phyloP scores from a whole-genome alignment of 2,329 filamentous ascomycete species.

The Trichoderma polysporum region DNA sequence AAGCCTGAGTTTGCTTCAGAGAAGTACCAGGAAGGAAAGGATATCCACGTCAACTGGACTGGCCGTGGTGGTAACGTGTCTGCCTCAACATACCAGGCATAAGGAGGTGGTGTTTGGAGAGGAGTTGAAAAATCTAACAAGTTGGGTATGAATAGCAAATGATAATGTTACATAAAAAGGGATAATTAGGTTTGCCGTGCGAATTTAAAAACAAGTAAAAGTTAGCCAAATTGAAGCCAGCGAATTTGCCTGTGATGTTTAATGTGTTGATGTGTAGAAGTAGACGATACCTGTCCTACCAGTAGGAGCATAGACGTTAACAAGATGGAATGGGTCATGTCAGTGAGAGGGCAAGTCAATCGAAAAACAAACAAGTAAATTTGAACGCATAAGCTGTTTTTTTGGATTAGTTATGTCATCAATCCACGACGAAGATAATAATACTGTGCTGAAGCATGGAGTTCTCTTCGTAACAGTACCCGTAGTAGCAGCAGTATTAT shows the following conservation, averaged over 20 bases:
- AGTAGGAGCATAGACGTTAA: no score
- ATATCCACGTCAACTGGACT: constrained; percentile 99
- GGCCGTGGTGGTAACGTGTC: constrained; percentile 96
- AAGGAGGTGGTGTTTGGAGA: constrained; percentile 39
- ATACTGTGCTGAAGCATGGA: background rate
- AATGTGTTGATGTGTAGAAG: background rate
- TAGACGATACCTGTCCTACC: no score
- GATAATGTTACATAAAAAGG: constrained; percentile 16
- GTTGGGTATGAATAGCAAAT: constrained; percentile 18
- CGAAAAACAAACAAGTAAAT: background rate
- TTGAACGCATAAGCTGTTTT: no score
- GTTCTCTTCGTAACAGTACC: background rate
- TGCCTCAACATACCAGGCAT: constrained; percentile 96
- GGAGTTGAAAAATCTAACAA: background rate
- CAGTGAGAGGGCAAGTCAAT: no score
- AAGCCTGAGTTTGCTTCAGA: constrained; percentile 76
- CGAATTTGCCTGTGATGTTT: background rate
- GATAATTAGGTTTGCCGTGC: constrained; percentile 15
- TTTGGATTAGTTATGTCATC: no score
- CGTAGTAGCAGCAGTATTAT: background rate
- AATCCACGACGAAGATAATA: background rate
- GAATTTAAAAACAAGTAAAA: constrained; percentile 13
- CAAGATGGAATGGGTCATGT: no score
- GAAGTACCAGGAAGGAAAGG: constrained; percentile 79
- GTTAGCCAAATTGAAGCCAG: background rate